These are phyloP conservation scores for Fusarium subtropicale DNA, from an alignment of 2,329 filamentous ascomycete species.

Conservation along the genomic window DNA sequence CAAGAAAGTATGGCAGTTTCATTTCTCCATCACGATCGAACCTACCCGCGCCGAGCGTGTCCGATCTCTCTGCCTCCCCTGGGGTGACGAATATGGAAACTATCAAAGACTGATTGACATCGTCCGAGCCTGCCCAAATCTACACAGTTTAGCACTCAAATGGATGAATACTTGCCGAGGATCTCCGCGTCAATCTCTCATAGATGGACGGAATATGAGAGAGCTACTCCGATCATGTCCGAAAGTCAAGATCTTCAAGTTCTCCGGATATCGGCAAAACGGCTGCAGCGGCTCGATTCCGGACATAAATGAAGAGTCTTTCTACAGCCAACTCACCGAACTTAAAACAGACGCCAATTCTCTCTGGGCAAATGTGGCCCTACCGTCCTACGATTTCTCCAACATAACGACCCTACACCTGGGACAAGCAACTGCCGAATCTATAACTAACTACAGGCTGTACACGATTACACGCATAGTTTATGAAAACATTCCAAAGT, in stretches of 20 bases:
- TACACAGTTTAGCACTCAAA: background rate
- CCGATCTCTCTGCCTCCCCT: constrained; percentile 1
- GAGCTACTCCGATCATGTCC: constrained; percentile 20
- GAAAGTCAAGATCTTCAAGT: background rate
- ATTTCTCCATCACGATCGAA: constrained; percentile 9
- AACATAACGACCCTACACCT: background rate
- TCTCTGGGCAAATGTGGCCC: background rate
- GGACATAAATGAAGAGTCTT: background rate
- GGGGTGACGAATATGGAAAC: background rate
- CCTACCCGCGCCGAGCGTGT: constrained; percentile 11
- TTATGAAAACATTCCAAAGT: background rate
- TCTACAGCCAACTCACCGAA: background rate
- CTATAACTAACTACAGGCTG: rapidly evolving
- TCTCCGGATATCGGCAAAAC: background rate
- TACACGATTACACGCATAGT: background rate
- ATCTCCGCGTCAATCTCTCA: too few relatives aligned
- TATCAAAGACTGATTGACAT: background rate
- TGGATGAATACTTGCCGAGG: too few relatives aligned
- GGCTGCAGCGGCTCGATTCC: too few relatives aligned
- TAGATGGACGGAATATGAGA: background rate
- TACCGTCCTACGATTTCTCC: background rate
- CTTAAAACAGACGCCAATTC: background rate
- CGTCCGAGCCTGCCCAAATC: constrained; percentile 16
- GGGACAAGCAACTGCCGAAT: rapidly evolving
- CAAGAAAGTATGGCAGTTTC: background rate